Percentiles rank a stretch among this genome's conserved stretches.
These are phyloP conservation scores for Paecilomyces dactylethromorphus DNA, from an alignment of 2,329 filamentous ascomycete genomes.

Conservation along the genomic window DNA sequence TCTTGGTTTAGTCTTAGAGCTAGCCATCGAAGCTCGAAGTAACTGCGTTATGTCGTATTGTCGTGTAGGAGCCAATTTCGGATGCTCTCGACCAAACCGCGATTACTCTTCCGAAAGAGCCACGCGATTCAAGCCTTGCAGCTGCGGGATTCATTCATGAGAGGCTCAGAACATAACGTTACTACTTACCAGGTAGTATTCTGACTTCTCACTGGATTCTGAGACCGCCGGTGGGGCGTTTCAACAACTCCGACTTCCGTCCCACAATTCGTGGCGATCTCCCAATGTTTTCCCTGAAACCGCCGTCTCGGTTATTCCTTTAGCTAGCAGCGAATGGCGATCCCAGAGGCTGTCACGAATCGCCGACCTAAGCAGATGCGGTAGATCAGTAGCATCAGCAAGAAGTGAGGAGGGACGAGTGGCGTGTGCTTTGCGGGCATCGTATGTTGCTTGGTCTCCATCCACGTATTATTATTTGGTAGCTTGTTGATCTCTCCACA, in stretches of 20 bases:
- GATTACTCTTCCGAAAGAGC: not conserved
- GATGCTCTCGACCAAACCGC: no score
- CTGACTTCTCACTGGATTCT: not conserved
- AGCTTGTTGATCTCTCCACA: not conserved
- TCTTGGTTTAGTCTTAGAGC: not conserved
- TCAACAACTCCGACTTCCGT: not conserved
- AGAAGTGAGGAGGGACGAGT: not conserved
- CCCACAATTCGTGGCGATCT: not conserved
- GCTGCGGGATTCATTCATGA: not conserved
- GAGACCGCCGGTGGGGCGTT: not conserved
- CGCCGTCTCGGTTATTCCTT: not conserved
- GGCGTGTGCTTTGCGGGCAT: not conserved
- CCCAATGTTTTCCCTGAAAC: not conserved
- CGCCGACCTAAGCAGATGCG: not conserved
- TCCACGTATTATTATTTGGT: not conserved
- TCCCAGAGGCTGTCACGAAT: not conserved
- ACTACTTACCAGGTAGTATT: not conserved
- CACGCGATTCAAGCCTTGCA: not conserved
- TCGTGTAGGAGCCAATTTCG: no score
- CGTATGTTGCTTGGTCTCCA: not conserved
- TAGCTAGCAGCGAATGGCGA: constrained; percentile 1
- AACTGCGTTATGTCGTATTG: no score
- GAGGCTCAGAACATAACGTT: not conserved
- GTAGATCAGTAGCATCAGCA: not conserved
- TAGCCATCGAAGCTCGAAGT: not conserved